Percentiles rank a stretch among this genome's conserved stretches.
These are phyloP conservation scores for Chlorella sorokiniana DNA, from an alignment of 139 green algal species.

Conservation along the genomic window DNA sequence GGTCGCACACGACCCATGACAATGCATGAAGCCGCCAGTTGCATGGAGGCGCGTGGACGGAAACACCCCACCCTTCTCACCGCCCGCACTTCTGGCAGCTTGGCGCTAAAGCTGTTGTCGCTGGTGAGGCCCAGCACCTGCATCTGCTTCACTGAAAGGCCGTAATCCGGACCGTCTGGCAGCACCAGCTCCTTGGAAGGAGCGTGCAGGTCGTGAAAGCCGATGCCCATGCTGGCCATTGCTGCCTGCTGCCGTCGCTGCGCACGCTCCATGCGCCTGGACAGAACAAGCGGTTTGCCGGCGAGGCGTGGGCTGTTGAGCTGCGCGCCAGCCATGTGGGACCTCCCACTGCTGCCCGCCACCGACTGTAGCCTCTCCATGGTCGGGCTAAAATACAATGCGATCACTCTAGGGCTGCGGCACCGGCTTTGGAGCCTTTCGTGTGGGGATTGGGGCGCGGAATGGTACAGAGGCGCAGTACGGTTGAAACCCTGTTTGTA, in stretches of 20 bases:
- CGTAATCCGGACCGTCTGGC: constrained; percentile 39
- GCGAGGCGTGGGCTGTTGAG: neutral
- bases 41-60: neutral
- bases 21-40: neutral
- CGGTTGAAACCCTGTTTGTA: neutral
- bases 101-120: constrained; percentile 3
- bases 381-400: neutral
- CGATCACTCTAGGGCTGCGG: neutral
- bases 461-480: neutral
- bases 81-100: constrained; percentile 36
- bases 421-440: no score
- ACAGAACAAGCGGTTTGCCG: neutral
- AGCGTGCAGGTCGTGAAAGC: neutral
- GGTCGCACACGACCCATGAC: neutral
- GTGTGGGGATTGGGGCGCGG: no score
- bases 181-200: constrained; percentile 2
- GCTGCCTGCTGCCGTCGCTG: neutral
- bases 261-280: neutral
- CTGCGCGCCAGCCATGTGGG: neutral
- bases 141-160: constrained; percentile 62
- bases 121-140: constrained; percentile 52
- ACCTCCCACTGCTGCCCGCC: neutral
- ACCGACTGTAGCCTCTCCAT: neutral
- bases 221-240: neutral
- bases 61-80: constrained; percentile 18